Conservation (phyloP, 106 monocot species). For the Posidonia australis region DNA sequence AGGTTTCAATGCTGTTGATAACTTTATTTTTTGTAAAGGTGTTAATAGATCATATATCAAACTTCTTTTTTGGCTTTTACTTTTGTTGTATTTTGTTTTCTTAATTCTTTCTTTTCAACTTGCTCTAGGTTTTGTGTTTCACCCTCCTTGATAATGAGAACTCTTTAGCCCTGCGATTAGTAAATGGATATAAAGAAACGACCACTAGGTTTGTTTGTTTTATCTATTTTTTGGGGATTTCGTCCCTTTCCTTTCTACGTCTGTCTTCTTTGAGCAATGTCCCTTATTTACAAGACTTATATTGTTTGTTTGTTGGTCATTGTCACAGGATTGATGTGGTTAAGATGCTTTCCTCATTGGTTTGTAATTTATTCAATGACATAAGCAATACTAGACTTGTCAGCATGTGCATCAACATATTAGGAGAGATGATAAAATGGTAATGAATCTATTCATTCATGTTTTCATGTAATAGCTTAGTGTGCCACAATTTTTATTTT, state of each 20-base stretch:
- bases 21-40: too few species aligned
- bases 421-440: conserved; percentile 73
- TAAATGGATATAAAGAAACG: conserved; percentile 20
- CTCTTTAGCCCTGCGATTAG: conserved; percentile 21
- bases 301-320: neutral
- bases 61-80: neutral
- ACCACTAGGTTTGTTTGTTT: conserved; percentile 35
- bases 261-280: neutral
- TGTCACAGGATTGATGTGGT: conserved; percentile 57
- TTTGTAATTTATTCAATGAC: conserved; percentile 39
- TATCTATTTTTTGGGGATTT: neutral
- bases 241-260: neutral
- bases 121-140: conserved; percentile 53
- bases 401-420: conserved; percentile 54
- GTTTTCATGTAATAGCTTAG: too few species aligned
- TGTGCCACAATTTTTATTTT: too few species aligned
- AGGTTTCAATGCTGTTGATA: too few species aligned
- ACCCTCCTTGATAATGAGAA: conserved; percentile 39
- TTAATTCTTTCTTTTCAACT: neutral
- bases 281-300: neutral
- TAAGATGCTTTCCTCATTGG: conserved; percentile 42
- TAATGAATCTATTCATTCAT: conserved; percentile 17
- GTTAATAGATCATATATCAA: too few species aligned
- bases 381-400: conserved; percentile 22
- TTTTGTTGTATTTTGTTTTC: neutral